Evolutionary conservation across 208 protist species (phyloP).

Genomic region (Trypanosoma mega): DNA sequence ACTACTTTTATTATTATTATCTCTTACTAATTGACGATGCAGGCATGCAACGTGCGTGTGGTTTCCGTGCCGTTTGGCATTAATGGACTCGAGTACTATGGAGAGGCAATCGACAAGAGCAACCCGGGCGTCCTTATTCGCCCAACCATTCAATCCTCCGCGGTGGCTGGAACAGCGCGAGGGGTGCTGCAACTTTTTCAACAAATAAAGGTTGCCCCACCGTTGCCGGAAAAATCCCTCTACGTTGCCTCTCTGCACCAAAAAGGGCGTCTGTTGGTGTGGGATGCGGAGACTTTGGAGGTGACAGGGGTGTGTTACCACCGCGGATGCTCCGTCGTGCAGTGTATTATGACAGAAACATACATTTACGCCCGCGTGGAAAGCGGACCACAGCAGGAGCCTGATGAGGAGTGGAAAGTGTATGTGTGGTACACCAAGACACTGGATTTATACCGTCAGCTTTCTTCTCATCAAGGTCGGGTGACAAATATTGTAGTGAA

Average conservation of each 20-base stretch:
- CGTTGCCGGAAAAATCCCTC: conserved; percentile 6
- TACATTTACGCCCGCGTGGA: conserved; percentile 67
- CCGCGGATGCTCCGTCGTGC: conserved; percentile 42
- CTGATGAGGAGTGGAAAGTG: conserved; percentile 58
- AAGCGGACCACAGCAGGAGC: conserved; percentile 26
- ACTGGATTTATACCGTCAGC: conserved; percentile 34
- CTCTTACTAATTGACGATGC: too few species aligned
- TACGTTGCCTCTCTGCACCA: conserved; percentile 57
- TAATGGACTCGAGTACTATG: conserved; percentile 49
- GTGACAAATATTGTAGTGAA: conserved; percentile 56
- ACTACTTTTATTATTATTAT: neutral
- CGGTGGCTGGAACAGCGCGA: conserved; percentile 14
- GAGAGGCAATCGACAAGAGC: neutral
- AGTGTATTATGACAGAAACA: conserved; percentile 43
- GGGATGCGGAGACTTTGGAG: conserved; percentile 43
- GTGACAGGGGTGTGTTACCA: conserved; percentile 49
- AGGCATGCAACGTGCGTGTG: conserved; percentile 36
- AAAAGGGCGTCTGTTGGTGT: conserved; percentile 67
- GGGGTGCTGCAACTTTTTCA: conserved; percentile 29
- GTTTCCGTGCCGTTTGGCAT: conserved; percentile 66
- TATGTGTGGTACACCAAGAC: conserved; percentile 63
- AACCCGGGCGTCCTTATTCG: neutral
- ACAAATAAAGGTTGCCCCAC: neutral
- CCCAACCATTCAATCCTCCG: neutral
- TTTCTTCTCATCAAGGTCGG: conserved; percentile 58